Base-by-base conservation (phyloP, 345 rosid species). In the Cardamine resedifolia region DNA sequence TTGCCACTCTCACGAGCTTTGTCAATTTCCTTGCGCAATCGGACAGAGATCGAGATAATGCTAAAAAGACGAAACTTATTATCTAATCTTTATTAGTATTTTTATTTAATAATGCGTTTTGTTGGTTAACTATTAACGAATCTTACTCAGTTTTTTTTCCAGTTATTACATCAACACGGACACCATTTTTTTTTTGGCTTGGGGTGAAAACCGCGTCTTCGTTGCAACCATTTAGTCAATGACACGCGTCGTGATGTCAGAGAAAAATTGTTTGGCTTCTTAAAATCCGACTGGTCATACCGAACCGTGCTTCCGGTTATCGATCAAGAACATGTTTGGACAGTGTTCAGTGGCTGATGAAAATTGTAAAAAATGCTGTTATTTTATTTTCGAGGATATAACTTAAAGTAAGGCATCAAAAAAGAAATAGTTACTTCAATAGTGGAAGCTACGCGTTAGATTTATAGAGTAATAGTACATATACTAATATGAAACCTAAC, bases 1-100 rank as follows among this genome's bases (percentile, higher is more conserved):
- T 68, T 65, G 77, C 77, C 80, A 71, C 68, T 58, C 68, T 77
- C 80, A 77, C 72, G 77, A 77, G 80, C 23, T 57, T 77, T 77
- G 76, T 77, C 68, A 49, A 56, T 38, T 28, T 70, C 68, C 36
- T 58, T 30, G 15, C 41, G 34, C 70, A 74, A 56, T 27, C 43
- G 39, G 72, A 73, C 66, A 73, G 23, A 57, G 52, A 56, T 66
- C 39, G n/a, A n/a, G n/a, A n/a, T n/a, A n/a, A n/a, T n/a, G n/a
- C n/a, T n/a, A n/a, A n/a, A n/a, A n/a, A n/a, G n/a, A n/a, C n/a
- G n/a, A n/a, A n/a, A n/a, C n/a, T n/a, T n/a, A n/a, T n/a, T n/a
- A n/a, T 60, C 28, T 76, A 55, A 70, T 57, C 34, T 56, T n/a
- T n/a, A n/a, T n/a, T n/a, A n/a, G n/a, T 34, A 18, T 36, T 38